Evolutionary conservation across 1,284 basidiomycete genomes (phyloP), one percentile per base, ranked within the genome.

Genomic region (Pyrrhoderma noxium): DNA sequence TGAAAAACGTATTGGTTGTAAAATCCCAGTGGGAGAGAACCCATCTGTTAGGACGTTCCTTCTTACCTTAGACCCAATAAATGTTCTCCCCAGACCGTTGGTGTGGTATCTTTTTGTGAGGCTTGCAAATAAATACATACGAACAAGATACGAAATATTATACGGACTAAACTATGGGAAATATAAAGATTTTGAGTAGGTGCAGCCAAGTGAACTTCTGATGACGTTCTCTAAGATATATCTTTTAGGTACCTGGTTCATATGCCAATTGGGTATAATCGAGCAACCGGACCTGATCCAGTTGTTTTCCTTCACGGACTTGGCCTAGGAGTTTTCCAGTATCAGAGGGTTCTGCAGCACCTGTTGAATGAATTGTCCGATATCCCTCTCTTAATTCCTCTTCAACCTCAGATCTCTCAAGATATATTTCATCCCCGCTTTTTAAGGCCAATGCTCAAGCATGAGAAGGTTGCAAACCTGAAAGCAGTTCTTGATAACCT

Each of bases 351-450:
- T 54, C 63, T 87, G 23, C 60, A 62, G 3, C 64, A 77, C 52
- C 68, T 88, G 31, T 63, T 80, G 53, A 70, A 58, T 57, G 69
- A 67, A 2, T 74, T 88, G 45, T 68, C 77, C 3, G 76, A 87
- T 56, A 80, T 85, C 25, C 92, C 92, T 1, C 63, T 95, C 52
- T 68, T 95, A 34, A 70, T 95, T 23, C 81, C 84, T 3, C 64
- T 94, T 1, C 89, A 93, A 56, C 89, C 90, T 1, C 85, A 91
- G 59, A 82, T 93, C 58, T 86, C 87, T 57, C 91, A 94, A 67
- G 73, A 85, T 47, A 76, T 95, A 58, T 89, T 93, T 61, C 82
- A 92, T 60, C 72, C 76, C 1, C 70, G 72, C 3, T 91, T 82
- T 67, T 69, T 94, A 27, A 67, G 72, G 35, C 92, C 92, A 0